phyloP scores from a whole-genome alignment of 805 yeast species.

The Kluyveromyces wickerhamii region DNA sequence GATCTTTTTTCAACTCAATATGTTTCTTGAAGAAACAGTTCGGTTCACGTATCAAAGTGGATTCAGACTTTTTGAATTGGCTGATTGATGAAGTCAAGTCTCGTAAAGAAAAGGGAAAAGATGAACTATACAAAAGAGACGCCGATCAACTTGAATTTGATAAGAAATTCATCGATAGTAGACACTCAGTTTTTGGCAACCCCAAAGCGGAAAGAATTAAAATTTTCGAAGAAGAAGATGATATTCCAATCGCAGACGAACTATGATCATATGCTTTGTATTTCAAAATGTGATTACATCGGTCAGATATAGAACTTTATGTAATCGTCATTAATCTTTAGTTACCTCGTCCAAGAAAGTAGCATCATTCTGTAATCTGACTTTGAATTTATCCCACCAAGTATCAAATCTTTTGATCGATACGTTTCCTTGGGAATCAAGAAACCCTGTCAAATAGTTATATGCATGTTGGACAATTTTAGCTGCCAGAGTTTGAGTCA shows the following conservation, averaged over 20 bases:
- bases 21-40: slow-evolving; percentile 30
- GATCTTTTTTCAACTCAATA: slow-evolving; percentile 35
- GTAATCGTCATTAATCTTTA: slow-evolving; percentile 12
- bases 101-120: slow-evolving; percentile 21
- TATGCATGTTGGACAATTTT: slow-evolving; percentile 89
- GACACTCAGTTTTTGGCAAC: slow-evolving; percentile 74
- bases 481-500: slow-evolving; percentile 63
- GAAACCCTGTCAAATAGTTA: slow-evolving; percentile 81
- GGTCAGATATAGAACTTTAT: too few species aligned
- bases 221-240: slow-evolving; percentile 41
- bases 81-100: slow-evolving; percentile 38
- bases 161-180: slow-evolving; percentile 34
- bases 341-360: slow-evolving; percentile 55
- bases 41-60: slow-evolving; percentile 26
- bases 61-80: slow-evolving; percentile 54
- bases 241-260: neutral
- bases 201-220: slow-evolving; percentile 57
- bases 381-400: slow-evolving; percentile 92
- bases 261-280: too few species aligned
- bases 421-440: slow-evolving; percentile 72
- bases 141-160: slow-evolving; percentile 31
- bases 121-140: slow-evolving; percentile 25
- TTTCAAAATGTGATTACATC: too few species aligned
- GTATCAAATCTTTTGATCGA: slow-evolving; percentile 80
- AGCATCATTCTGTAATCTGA: slow-evolving; percentile 72